Evolutionary conservation across 192 early-diverging fungal genomes (phyloP).

Genomic region (Helicostylum pulchrum): DNA sequence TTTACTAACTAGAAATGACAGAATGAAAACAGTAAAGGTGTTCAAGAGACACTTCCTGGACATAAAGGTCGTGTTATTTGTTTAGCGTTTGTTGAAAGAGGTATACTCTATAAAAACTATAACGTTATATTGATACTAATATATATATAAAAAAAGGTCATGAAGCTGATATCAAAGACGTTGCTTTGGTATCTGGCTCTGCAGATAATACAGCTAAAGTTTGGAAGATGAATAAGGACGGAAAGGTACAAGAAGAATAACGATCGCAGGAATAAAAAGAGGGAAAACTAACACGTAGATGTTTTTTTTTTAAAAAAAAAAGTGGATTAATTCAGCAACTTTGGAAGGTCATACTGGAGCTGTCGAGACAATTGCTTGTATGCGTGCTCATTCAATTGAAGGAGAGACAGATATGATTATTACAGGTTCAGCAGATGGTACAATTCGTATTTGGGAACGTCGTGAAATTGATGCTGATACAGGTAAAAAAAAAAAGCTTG

Average conservation of each 20-base stretch:
- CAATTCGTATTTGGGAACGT: slow-evolving; percentile 66
- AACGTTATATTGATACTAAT: not conserved
- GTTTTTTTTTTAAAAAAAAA: not conserved
- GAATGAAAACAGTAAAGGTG: slow-evolving; percentile 45
- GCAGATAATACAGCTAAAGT: slow-evolving; percentile 75
- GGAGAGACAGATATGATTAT: slow-evolving; percentile 52
- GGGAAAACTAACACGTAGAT: not conserved
- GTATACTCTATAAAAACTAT: slow-evolving; percentile 16
- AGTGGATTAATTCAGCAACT: slow-evolving; percentile 64
- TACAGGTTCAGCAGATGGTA: slow-evolving; percentile 70
- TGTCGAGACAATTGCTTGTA: slow-evolving; percentile 62
- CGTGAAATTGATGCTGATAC: slow-evolving; percentile 34
- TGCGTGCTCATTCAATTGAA: slow-evolving; percentile 44
- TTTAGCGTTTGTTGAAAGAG: slow-evolving; percentile 64
- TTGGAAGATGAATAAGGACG: slow-evolving; percentile 52
- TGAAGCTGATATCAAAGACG: slow-evolving; percentile 45
- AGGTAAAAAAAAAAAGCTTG: slow-evolving; percentile 30
- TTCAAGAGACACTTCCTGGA: slow-evolving; percentile 63
- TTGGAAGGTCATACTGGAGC: slow-evolving; percentile 65
- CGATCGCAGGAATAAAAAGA: not conserved
- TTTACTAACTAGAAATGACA: slow-evolving; percentile 20
- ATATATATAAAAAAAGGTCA: slow-evolving; percentile 15
- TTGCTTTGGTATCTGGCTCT: slow-evolving; percentile 73
- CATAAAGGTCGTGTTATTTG: slow-evolving; percentile 77
- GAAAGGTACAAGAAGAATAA: slow-evolving; percentile 19